Conservation (phyloP, 2,329 filamentous ascomycete species). For the Phialophora verrucosa region DNA sequence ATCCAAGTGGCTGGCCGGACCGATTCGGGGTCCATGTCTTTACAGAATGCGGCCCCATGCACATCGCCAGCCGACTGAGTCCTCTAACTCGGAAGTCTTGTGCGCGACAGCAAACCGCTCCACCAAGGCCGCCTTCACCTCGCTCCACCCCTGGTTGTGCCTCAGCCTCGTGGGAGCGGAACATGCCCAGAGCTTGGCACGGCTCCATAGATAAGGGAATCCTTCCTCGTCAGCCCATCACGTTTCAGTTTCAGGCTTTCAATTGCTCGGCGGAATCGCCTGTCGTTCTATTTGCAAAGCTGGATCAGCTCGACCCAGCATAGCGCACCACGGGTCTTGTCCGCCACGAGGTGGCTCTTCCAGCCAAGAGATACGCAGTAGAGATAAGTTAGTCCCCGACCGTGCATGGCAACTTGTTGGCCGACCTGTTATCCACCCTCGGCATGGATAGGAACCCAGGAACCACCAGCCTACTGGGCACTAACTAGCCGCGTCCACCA, state of each 20-base stretch:
- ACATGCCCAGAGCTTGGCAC: constrained; percentile 68
- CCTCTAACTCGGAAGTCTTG: constrained; percentile 54
- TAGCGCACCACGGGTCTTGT: background rate
- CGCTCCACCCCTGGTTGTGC: constrained; percentile 54
- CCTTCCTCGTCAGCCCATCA: constrained; percentile 4
- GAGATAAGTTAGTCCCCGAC: background rate
- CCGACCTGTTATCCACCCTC: background rate
- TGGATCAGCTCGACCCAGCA: background rate
- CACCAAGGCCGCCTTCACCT: background rate
- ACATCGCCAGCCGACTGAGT: constrained; percentile 73
- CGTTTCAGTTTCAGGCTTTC: constrained; percentile 46
- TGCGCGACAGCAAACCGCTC: background rate
- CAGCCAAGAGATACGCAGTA: background rate
- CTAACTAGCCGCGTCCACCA: background rate
- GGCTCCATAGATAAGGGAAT: constrained; percentile 42
- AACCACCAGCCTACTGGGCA: background rate
- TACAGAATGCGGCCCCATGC: constrained; percentile 75
- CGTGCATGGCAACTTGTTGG: background rate
- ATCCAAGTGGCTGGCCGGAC: background rate
- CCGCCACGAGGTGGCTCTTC: constrained; percentile 2
- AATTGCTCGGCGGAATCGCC: constrained; percentile 40
- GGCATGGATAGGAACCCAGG: constrained; percentile 1
- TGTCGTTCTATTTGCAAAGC: background rate
- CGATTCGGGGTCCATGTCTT: constrained; percentile 73
- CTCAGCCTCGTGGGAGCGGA: constrained; percentile 68